Percentiles rank a stretch among this genome's conserved stretches.
Evolutionary conservation across 139 green algal genomes (phyloP).

Genomic region (Coelastrella sp.): DNA sequence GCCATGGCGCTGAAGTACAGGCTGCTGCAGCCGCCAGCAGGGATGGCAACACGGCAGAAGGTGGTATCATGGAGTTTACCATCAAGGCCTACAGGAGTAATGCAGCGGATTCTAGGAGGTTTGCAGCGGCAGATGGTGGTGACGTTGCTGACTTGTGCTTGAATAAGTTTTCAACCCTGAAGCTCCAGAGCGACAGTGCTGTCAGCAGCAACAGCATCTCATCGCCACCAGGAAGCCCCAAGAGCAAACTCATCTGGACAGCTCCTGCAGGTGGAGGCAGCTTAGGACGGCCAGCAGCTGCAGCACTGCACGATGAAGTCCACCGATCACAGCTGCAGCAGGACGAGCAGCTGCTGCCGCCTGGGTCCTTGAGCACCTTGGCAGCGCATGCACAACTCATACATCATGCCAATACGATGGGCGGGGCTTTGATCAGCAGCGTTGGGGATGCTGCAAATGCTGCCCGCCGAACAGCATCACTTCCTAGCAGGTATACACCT

Average conservation of each 20-base stretch:
- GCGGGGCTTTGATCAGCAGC: neutral
- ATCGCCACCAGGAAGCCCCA: conserved; percentile 2
- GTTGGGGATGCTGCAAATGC: neutral
- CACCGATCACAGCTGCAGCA: conserved; percentile 29
- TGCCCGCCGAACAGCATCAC: neutral
- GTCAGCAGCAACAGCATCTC: neutral
- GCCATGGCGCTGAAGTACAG: neutral
- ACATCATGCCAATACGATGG: neutral
- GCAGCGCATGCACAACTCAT: conserved; percentile 20
- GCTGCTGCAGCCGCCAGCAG: neutral
- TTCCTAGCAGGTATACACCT: neutral
- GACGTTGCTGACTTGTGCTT: conserved; percentile 10
- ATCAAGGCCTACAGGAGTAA: neutral
- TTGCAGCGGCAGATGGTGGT: neutral
- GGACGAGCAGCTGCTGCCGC: conserved; percentile 35
- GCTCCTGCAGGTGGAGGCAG: conserved; percentile 1
- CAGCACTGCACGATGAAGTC: neutral
- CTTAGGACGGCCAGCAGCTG: conserved; percentile 24
- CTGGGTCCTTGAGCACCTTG: neutral
- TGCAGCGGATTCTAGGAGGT: neutral
- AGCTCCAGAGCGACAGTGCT: neutral
- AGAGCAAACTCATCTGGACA: conserved; percentile 9
- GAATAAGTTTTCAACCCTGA: neutral
- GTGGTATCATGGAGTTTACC: too few species aligned
- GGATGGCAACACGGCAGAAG: too few species aligned